Percentiles rank a stretch among this genome's conserved stretches.
Evolutionary conservation across 805 yeast genomes (phyloP).

Genomic region (Hanseniaspora meyeri): DNA sequence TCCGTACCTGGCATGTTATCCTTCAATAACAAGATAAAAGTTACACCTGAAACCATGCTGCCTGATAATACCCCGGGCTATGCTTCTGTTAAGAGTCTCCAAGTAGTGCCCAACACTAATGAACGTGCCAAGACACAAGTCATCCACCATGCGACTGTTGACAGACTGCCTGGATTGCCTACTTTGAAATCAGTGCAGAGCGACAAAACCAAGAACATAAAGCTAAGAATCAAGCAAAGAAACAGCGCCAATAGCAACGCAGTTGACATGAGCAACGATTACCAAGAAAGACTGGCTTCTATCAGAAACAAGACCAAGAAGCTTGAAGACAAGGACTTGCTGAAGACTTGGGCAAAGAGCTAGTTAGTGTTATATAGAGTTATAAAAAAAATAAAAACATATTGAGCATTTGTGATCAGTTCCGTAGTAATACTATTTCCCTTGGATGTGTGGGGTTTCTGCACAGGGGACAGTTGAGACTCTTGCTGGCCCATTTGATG

Average conservation of each 20-base stretch:
- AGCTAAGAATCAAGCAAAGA: conserved; percentile 5
- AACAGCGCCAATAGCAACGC: neutral
- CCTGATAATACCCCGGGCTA: neutral
- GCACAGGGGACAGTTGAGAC: conserved; percentile 62
- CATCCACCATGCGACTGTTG: neutral
- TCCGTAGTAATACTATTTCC: conserved; percentile 46
- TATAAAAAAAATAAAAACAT: neutral
- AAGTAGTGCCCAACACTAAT: neutral
- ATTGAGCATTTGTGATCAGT: neutral
- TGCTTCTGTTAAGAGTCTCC: neutral
- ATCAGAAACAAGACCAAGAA: conserved; percentile 4
- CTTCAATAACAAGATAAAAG: neutral
- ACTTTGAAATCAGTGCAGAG: neutral
- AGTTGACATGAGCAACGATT: neutral
- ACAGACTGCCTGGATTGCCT: conserved; percentile 4
- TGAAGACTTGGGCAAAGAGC: conserved; percentile 4
- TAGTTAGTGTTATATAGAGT: neutral
- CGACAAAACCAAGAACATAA: neutral
- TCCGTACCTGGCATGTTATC: neutral
- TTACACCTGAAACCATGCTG: neutral
- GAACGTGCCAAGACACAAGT: neutral
- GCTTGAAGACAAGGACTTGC: conserved; percentile 4
- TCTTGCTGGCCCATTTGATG: conserved; percentile 75
- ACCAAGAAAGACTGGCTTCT: conserved; percentile 5
- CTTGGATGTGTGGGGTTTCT: conserved; percentile 43